phyloP scores from a whole-genome alignment of 2,329 filamentous ascomycete genomes.

The Coniochaeta hoffmannii region DNA sequence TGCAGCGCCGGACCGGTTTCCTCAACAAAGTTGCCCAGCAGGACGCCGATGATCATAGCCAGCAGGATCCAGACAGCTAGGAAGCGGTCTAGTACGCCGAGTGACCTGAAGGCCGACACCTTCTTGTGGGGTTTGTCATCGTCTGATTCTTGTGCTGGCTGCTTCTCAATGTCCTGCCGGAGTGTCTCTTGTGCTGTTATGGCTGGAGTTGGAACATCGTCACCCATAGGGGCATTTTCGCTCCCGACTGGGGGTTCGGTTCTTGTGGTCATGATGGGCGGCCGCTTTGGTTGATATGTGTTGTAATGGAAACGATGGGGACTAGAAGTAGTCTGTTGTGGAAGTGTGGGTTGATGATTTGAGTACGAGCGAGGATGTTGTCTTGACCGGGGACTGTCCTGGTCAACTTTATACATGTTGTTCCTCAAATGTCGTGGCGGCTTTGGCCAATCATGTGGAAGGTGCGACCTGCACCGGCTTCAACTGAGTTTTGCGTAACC shows the following conservation, averaged over 20 bases:
- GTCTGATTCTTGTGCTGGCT: too few species aligned
- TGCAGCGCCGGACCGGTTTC: constrained; percentile 55
- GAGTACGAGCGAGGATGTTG: background rate
- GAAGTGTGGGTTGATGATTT: background rate
- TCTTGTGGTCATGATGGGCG: background rate
- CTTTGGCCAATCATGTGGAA: background rate
- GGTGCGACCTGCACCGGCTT: background rate
- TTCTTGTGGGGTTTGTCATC: too few species aligned
- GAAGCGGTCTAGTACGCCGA: constrained; percentile 55
- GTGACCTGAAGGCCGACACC: constrained; percentile 45
- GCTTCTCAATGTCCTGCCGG: too few species aligned
- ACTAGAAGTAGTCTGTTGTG: background rate
- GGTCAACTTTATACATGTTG: background rate
- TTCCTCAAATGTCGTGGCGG: background rate
- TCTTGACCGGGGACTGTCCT: background rate
- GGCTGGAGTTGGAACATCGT: background rate
- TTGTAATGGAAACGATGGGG: too few species aligned
- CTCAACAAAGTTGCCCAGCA: constrained; percentile 69
- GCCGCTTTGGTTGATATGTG: background rate
- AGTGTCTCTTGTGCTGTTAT: too few species aligned
- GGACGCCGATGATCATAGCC: constrained; percentile 68
- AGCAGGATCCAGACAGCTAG: constrained; percentile 69
- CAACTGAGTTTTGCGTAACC: background rate
- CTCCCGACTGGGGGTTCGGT: background rate
- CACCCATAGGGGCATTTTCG: background rate